These are phyloP conservation scores for Tuber aestivum DNA, from an alignment of 495 filamentous ascomycete species.

Conservation along the genomic window DNA sequence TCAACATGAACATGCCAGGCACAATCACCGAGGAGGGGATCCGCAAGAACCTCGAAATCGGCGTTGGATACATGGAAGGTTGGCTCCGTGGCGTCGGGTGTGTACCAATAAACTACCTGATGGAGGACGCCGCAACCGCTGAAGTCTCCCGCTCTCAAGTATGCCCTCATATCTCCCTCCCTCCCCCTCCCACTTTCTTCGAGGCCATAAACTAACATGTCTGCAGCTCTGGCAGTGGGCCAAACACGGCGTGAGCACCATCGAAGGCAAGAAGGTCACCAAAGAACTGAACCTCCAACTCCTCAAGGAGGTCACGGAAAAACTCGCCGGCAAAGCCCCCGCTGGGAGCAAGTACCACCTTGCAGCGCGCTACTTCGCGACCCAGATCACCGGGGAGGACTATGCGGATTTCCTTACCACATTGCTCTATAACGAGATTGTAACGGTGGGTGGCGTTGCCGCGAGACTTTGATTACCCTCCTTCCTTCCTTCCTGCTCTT, in stretches of 20 bases:
- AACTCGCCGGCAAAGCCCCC: constrained; percentile 65
- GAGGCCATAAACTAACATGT: constrained; percentile 6
- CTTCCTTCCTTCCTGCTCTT: not conserved
- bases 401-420: constrained; percentile 97
- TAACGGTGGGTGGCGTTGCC: constrained; percentile 56
- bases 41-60: constrained; percentile 96
- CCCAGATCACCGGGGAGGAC: constrained; percentile 92
- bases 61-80: constrained; percentile 96
- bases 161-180: not conserved
- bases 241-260: constrained; percentile 73
- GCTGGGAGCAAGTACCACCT: constrained; percentile 89
- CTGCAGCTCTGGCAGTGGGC: constrained; percentile 93
- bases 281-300: constrained; percentile 83
- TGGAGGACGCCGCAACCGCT: constrained; percentile 98
- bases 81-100: constrained; percentile 94
- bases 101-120: constrained; percentile 97
- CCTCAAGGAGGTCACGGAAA: constrained; percentile 77
- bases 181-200: not conserved
- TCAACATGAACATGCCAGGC: constrained; percentile 98
- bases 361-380: constrained; percentile 84
- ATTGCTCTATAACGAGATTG: constrained; percentile 94
- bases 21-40: constrained; percentile 92
- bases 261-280: constrained; percentile 87
- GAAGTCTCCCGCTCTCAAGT: constrained; percentile 73
- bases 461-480: constrained; percentile 34